These are phyloP conservation scores for Suhomyces maxii DNA, from an alignment of 1,139 yeast genomes.

Conservation along the genomic window DNA sequence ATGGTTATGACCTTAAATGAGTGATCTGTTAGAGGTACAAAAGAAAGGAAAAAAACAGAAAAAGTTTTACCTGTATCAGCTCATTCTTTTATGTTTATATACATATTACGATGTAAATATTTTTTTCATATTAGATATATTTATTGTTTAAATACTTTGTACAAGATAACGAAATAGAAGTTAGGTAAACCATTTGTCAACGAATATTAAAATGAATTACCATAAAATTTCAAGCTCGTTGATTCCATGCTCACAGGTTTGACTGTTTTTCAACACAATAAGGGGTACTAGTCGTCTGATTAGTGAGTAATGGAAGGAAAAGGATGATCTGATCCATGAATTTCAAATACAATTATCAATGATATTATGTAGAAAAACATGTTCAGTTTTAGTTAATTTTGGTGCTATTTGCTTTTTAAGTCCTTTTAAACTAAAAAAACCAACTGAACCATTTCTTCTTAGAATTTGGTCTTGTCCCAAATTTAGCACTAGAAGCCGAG, in stretches of 20 bases:
- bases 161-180: conserved; percentile 1
- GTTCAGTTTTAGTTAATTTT: not conserved
- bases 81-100: conserved; percentile 1
- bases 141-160: conserved; percentile 3
- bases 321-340: too few species aligned
- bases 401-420: not conserved
- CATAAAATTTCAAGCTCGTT: too few species aligned
- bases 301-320: too few species aligned
- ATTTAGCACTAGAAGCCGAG: conserved; percentile 43
- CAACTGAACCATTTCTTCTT: conserved; percentile 62
- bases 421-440: conserved; percentile 33
- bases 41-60: too few species aligned
- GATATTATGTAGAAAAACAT: too few species aligned
- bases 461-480: conserved; percentile 54
- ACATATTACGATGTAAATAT: conserved; percentile 1
- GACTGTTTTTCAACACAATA: too few species aligned
- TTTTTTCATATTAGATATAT: conserved; percentile 4
- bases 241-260: too few species aligned
- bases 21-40: too few species aligned
- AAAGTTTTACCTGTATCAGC: not conserved
- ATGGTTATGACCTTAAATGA: conserved; percentile 1
- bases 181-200: not conserved
- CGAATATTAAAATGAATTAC: too few species aligned
- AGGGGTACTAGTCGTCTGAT: too few species aligned
- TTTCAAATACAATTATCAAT: too few species aligned